Conservation (phyloP, 192 early-diverging fungal species). For the Coemansia sp. region DNA sequence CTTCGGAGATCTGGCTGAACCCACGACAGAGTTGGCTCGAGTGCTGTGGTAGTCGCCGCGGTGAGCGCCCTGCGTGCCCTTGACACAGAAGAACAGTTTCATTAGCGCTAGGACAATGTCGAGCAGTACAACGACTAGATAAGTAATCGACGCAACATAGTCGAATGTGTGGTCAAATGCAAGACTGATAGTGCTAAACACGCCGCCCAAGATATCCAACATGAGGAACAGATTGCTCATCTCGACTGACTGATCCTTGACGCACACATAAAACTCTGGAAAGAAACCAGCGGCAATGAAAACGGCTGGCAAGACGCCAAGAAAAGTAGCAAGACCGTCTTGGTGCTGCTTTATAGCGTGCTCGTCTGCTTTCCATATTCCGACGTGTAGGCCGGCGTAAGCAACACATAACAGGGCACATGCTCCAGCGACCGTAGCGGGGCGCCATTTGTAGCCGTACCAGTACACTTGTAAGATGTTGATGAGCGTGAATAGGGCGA, state of each 20-base stretch:
- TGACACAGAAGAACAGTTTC: slow-evolving; percentile 45
- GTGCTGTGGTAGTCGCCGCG: background rate
- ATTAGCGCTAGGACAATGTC: slow-evolving; percentile 42
- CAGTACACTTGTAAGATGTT: slow-evolving; percentile 52
- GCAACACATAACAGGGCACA: slow-evolving; percentile 25
- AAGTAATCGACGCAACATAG: slow-evolving; percentile 54
- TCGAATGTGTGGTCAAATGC: slow-evolving; percentile 52
- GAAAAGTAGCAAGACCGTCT: slow-evolving; percentile 27
- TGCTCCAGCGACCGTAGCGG: background rate
- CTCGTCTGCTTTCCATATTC: slow-evolving; percentile 45
- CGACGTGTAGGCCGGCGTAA: slow-evolving; percentile 46
- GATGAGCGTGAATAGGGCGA: slow-evolving; percentile 45
- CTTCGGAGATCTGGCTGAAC: background rate
- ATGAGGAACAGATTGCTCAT: slow-evolving; percentile 53
- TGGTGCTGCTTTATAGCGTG: slow-evolving; percentile 24
- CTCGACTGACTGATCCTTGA: slow-evolving; percentile 50
- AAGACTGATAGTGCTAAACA: slow-evolving; percentile 52
- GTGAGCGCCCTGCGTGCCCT: slow-evolving; percentile 32
- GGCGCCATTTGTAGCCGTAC: slow-evolving; percentile 39
- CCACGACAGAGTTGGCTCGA: background rate
- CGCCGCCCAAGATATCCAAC: slow-evolving; percentile 44
- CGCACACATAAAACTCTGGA: slow-evolving; percentile 51
- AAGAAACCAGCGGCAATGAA: slow-evolving; percentile 52
- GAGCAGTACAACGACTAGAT: slow-evolving; percentile 48
- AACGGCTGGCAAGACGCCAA: slow-evolving; percentile 50